Conservation (phyloP, 2,329 filamentous ascomycete species). For the Fusarium denticulatum region DNA sequence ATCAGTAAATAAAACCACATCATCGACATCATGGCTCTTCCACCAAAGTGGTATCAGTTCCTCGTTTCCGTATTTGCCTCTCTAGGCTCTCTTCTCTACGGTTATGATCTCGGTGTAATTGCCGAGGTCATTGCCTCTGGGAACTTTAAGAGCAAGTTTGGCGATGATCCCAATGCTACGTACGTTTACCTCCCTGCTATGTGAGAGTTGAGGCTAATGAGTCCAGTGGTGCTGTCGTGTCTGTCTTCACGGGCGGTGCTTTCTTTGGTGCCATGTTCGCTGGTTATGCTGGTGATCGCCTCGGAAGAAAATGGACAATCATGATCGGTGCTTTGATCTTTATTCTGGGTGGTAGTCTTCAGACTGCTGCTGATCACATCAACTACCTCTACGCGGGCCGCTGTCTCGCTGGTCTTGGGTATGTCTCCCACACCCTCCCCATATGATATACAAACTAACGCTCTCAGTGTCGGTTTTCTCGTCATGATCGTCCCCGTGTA, state of each 20-base stretch:
- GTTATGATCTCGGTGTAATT: conserved; percentile 29
- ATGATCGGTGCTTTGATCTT: conserved; percentile 75
- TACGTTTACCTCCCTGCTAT: neutral
- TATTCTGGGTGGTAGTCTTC: conserved; percentile 75
- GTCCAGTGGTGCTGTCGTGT: conserved; percentile 57
- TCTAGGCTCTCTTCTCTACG: conserved; percentile 17
- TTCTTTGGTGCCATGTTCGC: conserved; percentile 76
- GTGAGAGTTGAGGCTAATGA: neutral
- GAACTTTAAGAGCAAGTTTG: conserved; percentile 14
- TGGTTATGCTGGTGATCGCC: conserved; percentile 69
- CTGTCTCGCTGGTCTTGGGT: conserved; percentile 70
- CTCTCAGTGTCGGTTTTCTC: conserved; percentile 33
- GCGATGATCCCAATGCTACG: conserved; percentile 15
- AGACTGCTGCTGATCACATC: conserved; percentile 70
- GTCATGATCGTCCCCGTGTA: conserved; percentile 64
- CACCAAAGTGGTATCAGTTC: conserved; percentile 60
- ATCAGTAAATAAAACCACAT: neutral
- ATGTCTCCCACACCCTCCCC: neutral
- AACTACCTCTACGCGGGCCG: conserved; percentile 75
- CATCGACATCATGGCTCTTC: conserved; percentile 51
- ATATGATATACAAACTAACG: neutral
- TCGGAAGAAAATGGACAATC: conserved; percentile 78
- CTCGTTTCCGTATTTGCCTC: conserved; percentile 50
- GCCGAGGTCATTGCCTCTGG: conserved; percentile 25
- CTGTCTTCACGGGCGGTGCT: conserved; percentile 78